These are phyloP conservation scores for Chloranthus sessilifolius DNA, from an alignment of 164 flowering plant species.

Conservation along the genomic window DNA sequence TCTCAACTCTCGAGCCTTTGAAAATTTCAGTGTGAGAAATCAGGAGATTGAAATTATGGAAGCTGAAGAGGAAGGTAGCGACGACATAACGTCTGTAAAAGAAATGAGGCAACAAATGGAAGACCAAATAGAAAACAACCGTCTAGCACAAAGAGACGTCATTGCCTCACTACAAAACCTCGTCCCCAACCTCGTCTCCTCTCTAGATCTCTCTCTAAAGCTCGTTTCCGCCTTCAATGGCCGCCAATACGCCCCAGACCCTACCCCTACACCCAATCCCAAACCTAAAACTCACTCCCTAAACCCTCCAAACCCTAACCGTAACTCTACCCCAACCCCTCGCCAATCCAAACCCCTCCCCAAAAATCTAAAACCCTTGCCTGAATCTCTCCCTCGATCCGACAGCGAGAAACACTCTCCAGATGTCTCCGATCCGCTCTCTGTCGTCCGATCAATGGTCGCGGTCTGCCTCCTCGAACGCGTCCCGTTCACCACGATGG, in stretches of 20 bases:
- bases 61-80: too few relatives aligned
- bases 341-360: constrained; percentile 7
- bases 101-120: constrained; percentile 52
- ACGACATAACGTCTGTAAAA: constrained; percentile 36
- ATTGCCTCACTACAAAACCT: constrained; percentile 65
- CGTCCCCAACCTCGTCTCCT: constrained; percentile 73
- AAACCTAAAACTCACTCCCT: not conserved
- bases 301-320: constrained; percentile 1
- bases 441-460: constrained; percentile 79
- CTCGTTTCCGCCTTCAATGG: constrained; percentile 64
- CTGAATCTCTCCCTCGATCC: constrained; percentile 7
- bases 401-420: constrained; percentile 12
- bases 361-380: constrained; percentile 8
- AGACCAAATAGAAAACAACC: constrained; percentile 45
- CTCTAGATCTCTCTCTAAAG: constrained; percentile 73
- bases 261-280: constrained; percentile 22
- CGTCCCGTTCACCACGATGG: constrained; percentile 72
- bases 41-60: too few relatives aligned
- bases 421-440: constrained; percentile 27
- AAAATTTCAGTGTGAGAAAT: too few relatives aligned
- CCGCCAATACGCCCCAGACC: constrained; percentile 45
- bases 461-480: constrained; percentile 74
- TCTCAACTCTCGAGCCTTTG: too few relatives aligned
- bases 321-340: constrained; percentile 7
- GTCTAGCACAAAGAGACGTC: constrained; percentile 46